Percentiles rank a stretch among this genome's conserved stretches.
Evolutionary conservation across 495 filamentous ascomycete species (phyloP).

Genomic region (Lasiosphaeris hirsuta): DNA sequence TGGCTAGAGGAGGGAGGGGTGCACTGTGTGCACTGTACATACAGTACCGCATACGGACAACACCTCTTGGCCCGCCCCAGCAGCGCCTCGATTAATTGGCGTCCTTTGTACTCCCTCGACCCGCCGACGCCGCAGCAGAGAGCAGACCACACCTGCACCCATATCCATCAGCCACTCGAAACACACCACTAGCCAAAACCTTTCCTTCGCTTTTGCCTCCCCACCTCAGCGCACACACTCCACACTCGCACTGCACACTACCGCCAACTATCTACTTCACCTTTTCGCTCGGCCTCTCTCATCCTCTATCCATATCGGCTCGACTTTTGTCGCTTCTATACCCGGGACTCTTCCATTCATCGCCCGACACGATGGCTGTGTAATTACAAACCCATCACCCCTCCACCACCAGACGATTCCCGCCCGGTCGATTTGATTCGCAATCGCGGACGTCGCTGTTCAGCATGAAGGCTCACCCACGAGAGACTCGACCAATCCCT

Average conservation of each 20-base stretch:
- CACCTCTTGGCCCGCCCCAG: slow-evolving; percentile 3
- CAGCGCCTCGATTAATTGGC: slow-evolving; percentile 6
- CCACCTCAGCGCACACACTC: no score
- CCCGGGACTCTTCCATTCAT: neutral
- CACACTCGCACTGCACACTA: neutral
- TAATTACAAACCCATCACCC: slow-evolving; percentile 21
- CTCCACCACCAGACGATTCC: slow-evolving; percentile 1
- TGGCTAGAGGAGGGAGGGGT: slow-evolving; percentile 1
- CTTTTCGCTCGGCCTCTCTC: neutral
- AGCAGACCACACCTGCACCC: slow-evolving; percentile 16
- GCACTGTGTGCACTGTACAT: neutral
- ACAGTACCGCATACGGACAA: slow-evolving; percentile 2
- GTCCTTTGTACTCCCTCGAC: slow-evolving; percentile 15
- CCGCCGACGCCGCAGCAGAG: slow-evolving; percentile 22
- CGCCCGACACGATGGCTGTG: slow-evolving; percentile 17
- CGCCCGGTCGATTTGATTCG: slow-evolving; percentile 9
- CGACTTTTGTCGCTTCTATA: slow-evolving; percentile 2
- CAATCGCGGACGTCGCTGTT: slow-evolving; percentile 15
- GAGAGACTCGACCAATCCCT: slow-evolving; percentile 20
- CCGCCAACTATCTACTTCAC: neutral
- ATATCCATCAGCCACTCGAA: slow-evolving; percentile 18
- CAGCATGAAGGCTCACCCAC: slow-evolving; percentile 31
- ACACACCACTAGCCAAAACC: slow-evolving; percentile 11
- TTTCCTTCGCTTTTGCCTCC: slow-evolving; percentile 16
- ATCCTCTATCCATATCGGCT: neutral